Evolutionary conservation across 805 yeast genomes (phyloP), one percentile per base, ranked within the genome.

Genomic region (Candida stauntonica): DNA sequence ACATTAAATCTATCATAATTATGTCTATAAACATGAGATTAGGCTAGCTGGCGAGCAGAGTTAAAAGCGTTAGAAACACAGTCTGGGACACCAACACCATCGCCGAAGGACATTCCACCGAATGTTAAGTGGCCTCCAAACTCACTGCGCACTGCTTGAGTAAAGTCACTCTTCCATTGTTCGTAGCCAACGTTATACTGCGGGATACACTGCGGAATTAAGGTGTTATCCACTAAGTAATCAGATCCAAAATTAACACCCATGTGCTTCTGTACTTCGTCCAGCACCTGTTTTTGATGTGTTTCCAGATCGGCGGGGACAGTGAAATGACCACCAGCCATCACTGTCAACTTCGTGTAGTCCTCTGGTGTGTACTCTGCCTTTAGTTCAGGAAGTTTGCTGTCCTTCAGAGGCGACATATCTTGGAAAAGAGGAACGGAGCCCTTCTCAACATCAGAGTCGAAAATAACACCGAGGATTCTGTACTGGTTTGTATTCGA

Each of bases 81-180:
- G 61, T 89, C 96, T 2, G 96, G 95, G 2, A 89, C 89, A 1
- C 96, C 96, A 7, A 86, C 79, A 1, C 95, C 91, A 31, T 72
- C 75, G 7, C 87, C 84, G 47, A 84, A 77, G 3, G 79, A 69
- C 79, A 85, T 86, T 0, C 97, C 97, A 15, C 93, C 88, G 3
- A 84, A 52, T 0, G 77, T 71, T 12, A 81, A 52, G 29, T 62
- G 63, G 26, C 69, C 64, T 2, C 57, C 46, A 49, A 66, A 74
- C 13, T 61, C 60, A 1, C 55, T 41, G 3, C 58, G 37, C 4
- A 73, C 39, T n/a, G 55, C 48, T 15, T 52, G 39, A 24, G 65
- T 58, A 19, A 70, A 64, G 13, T 61, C 46, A 3, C 60, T 43
- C 31, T 66, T 67, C 42, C 68, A 51, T 4, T 65, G 70, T 15